A percentile compares a stretch with the other conserved stretches of the same genome.
Evolutionary conservation across 306 rosid species (phyloP).

Genomic region (Malus asiatica): DNA sequence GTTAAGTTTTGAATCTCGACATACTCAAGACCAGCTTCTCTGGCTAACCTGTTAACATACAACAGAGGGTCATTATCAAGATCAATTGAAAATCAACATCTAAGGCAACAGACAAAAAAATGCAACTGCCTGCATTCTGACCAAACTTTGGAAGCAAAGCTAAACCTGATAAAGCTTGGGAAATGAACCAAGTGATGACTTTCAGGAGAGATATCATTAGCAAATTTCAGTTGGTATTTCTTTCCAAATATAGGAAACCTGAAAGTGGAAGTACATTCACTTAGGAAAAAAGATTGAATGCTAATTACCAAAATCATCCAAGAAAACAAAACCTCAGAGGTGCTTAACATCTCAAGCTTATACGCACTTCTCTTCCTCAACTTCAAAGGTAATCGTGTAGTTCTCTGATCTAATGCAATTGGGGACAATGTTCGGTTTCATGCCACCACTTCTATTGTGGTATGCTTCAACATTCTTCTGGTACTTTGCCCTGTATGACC

Average conservation of each 20-base stretch:
- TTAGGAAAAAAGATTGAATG: not conserved
- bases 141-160: conserved; percentile 1
- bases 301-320: conserved; percentile 6
- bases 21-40: conserved; percentile 97
- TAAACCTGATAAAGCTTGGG: conserved; percentile 91
- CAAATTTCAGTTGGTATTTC: conserved; percentile 82
- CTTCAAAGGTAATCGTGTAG: conserved; percentile 91
- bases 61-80: not conserved
- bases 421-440: conserved; percentile 97
- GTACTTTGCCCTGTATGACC: conserved; percentile 75
- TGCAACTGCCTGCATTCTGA: conserved; percentile 10
- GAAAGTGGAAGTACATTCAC: conserved; percentile 23
- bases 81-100: not conserved
- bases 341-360: conserved; percentile 7
- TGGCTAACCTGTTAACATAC: conserved; percentile 59
- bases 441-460: conserved; percentile 76
- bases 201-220: conserved; percentile 68
- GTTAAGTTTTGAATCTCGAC: conserved; percentile 92
- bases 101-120: conserved; percentile 3
- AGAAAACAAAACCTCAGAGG: conserved; percentile 12
- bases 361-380: conserved; percentile 92
- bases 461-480: conserved; percentile 97
- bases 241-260: conserved; percentile 97
- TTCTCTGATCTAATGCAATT: conserved; percentile 95
- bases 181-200: conserved; percentile 93